Evolutionary conservation across 352 stramenopile species (phyloP).

Genomic region (Pseudoperonospora humuli): DNA sequence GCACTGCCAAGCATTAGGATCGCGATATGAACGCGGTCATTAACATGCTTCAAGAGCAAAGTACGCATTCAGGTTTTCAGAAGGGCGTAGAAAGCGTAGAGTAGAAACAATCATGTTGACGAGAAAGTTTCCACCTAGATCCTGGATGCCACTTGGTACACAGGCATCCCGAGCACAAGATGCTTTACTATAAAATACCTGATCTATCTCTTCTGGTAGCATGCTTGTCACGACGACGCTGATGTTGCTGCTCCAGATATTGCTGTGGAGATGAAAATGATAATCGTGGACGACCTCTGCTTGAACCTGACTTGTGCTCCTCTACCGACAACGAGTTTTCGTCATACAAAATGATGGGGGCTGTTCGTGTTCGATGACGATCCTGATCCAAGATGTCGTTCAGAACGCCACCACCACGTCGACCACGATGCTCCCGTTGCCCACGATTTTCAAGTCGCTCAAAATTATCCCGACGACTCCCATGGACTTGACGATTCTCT

Average conservation of each 20-base stretch:
- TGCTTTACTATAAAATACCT: not conserved
- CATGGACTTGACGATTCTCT: no score
- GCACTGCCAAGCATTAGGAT: no score
- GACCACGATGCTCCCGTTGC: no score
- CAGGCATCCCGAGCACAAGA: no score
- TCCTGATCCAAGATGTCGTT: conserved; percentile 20
- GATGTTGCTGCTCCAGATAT: conserved; percentile 5
- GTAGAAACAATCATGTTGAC: no score
- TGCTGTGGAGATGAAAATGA: not conserved
- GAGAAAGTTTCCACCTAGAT: no score
- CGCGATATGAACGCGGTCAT: no score
- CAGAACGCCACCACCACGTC: conserved; percentile 4
- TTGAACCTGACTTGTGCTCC: conserved; percentile 19
- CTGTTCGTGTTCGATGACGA: conserved; percentile 19
- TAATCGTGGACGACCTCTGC: conserved; percentile 4
- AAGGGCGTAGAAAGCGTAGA: no score
- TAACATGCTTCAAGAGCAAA: no score
- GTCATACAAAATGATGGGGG: conserved; percentile 30
- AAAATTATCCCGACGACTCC: not conserved
- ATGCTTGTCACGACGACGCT: conserved; percentile 17
- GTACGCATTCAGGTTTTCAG: no score
- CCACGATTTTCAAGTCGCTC: no score
- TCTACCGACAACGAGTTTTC: conserved; percentile 14
- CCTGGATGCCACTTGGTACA: no score
- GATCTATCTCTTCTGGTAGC: conserved; percentile 17